phyloP scores from a whole-genome alignment of 2,329 filamentous ascomycete genomes.

The Microsporum audouinii region DNA sequence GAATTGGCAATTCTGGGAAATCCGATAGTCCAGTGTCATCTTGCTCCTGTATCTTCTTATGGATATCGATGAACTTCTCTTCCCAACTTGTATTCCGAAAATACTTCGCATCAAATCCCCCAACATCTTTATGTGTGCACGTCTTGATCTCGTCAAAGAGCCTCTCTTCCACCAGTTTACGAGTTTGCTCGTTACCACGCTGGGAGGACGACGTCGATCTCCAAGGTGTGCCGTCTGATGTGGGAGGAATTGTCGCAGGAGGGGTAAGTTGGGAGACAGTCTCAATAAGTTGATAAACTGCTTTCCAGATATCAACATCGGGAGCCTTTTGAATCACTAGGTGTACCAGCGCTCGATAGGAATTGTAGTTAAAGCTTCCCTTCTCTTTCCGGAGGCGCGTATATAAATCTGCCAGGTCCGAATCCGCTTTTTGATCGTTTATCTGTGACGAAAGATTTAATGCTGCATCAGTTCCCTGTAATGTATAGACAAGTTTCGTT shows the following conservation, averaged over 20 bases:
- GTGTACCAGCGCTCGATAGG: constrained; percentile 10
- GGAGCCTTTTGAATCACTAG: constrained; percentile 12
- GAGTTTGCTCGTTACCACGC: constrained; percentile 15
- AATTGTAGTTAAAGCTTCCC: constrained; percentile 7
- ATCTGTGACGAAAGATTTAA: constrained; percentile 8
- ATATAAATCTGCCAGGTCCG: constrained; percentile 7
- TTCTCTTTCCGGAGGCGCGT: not conserved
- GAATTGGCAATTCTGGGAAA: constrained; percentile 10
- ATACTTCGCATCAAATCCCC: constrained; percentile 16
- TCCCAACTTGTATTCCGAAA: constrained; percentile 16
- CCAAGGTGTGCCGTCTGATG: constrained; percentile 8
- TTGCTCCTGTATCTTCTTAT: constrained; percentile 7
- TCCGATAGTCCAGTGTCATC: constrained; percentile 6
- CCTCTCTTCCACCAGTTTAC: constrained; percentile 12
- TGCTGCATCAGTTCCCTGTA: constrained; percentile 8
- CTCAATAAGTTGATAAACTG: constrained; percentile 9
- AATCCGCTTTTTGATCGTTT: constrained; percentile 5
- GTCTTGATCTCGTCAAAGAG: constrained; percentile 15
- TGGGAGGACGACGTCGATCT: not conserved
- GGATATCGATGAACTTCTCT: constrained; percentile 3
- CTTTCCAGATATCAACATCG: constrained; percentile 13
- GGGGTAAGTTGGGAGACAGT: constrained; percentile 8
- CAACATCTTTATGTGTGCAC: constrained; percentile 14
- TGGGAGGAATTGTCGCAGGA: constrained; percentile 6
- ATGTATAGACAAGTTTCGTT: constrained; percentile 6